Base-by-base conservation (phyloP, 2,329 filamentous ascomycete species). In the Pseudopyrenochaeta lycopersici region DNA sequence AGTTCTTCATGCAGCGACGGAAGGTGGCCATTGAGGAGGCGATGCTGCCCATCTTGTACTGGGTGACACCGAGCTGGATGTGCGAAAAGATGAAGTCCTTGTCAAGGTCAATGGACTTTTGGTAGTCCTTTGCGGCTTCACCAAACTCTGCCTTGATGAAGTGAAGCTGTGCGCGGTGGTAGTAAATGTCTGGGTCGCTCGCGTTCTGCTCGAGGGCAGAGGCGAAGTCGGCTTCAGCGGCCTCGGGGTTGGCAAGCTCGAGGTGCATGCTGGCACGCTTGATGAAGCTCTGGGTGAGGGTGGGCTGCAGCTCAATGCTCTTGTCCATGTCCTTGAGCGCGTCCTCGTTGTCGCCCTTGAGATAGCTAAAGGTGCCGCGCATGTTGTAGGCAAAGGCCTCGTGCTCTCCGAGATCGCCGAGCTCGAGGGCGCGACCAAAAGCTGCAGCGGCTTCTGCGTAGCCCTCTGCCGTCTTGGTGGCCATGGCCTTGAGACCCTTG, bases 41-140 rank as follows among this genome's bases (percentile, higher is more conserved):
- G 53, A 99, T 90, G 27, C 92, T 97, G 65, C 95, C 95, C 90
- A 98, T 96, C 88, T 99, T 99, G 84, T 99, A 99, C 80, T 99
- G 95, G 44, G 95, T 99, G 46, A 99, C 95, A 76, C 95, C 95
- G 38, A 99, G 90, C 79, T 99, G 95, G 71, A 99, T 99, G 81
- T 99, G 95, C 7, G 94, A 98, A 85, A 97, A 99, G 81, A 99
- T 99, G 79, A 99, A 99, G 65, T 91, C 88, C 66, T 88, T 86
- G 82, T 99, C 95, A 27, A 99, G 85, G 69, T 99, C 95, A 71
- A 99, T 99, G 2, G 95, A 98, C 81, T 96, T 97, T 77, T 99
- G 95, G 81, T 99, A 99, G 80, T 99, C 95, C 81, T 96, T 97
- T 55, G 95, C 93, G 4, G 95, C 95, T 65, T 96, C 91, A 50